Conservation (phyloP, 805 yeast genomes). For the Ogataea methylovora region DNA sequence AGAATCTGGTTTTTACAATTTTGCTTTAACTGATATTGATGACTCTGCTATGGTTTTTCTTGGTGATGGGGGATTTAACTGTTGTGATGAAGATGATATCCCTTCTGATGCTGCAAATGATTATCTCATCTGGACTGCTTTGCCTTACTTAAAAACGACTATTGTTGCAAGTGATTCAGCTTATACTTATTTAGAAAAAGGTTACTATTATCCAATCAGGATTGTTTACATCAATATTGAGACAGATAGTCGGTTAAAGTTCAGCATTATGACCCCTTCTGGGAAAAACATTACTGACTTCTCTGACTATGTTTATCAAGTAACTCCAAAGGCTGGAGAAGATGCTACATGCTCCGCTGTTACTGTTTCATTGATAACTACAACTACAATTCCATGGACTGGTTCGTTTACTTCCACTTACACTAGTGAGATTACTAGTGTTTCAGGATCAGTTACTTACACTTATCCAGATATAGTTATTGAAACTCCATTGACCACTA, state of each 20-base stretch:
- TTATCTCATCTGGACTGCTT: constrained; percentile 6
- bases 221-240: constrained; percentile 1
- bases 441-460: neutral
- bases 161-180: constrained; percentile 2
- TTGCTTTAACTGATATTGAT: constrained; percentile 18
- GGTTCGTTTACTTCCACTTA: neutral
- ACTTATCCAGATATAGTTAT: neutral
- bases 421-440: neutral
- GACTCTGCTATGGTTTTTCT: constrained; percentile 25
- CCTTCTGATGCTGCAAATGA: constrained; percentile 3
- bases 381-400: neutral
- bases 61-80: constrained; percentile 26
- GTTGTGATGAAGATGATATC: constrained; percentile 19
- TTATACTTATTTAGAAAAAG: neutral
- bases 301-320: neutral
- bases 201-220: constrained; percentile 3
- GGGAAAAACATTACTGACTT: neutral
- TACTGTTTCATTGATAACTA: neutral
- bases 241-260: neutral
- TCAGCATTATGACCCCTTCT: neutral
- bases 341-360: neutral
- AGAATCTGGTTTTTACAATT: constrained; percentile 20
- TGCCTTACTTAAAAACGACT: constrained; percentile 1
- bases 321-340: neutral
- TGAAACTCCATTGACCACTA: neutral